Base-by-base conservation (phyloP, 179 eudicot species). In the Heliamphora pulchella region DNA sequence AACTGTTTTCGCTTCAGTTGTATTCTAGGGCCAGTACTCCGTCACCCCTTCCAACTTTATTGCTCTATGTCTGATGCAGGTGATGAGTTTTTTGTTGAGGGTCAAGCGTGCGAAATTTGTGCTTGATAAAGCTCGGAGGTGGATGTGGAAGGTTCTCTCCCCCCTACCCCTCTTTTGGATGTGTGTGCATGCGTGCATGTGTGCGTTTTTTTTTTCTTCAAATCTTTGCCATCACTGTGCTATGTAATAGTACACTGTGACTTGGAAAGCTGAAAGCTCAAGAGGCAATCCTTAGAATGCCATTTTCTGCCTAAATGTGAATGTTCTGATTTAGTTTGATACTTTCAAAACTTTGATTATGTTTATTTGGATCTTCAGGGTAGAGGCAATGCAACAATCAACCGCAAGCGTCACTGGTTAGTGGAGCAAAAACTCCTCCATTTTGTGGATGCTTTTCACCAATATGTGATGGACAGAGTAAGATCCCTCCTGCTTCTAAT, bases 381-480 rank as follows among this genome's bases (percentile, higher is more conserved):
- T 68, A 88, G 91, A 88, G 88, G 96, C 74, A 83, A 81, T 61
- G 88, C 83, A 68, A 86, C 91, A 83, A 85, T 83, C 69, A 88
- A 83, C 74, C 79, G 81, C 72, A 94, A 96, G 88, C 97, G 77
- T 77, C 96, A 89, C 75, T 94, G 96, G 99, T 79, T 96, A 80
- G 91, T 96, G 80, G 97, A 92, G 87, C 99, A 96, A 82, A 96
- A 96, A 82, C 94, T 96, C 67, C 88, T 94, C 78, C 99, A 96
- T 86, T 96, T 96, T 83, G 97, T 96, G 81, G 99, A 96, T 90
- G 99, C 99, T 78, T 96, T 96, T 86, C 99, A 96, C 87, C 98
- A 96, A 84, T 96, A 96, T 81, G 97, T 96, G 80, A 96, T 96
- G 99, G 99, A 96, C 83, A 87, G 98, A 83, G 99, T 96, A 92